These are phyloP conservation scores for Clitoria ternatea DNA, from an alignment of 306 rosid genomes.

Conservation along the genomic window DNA sequence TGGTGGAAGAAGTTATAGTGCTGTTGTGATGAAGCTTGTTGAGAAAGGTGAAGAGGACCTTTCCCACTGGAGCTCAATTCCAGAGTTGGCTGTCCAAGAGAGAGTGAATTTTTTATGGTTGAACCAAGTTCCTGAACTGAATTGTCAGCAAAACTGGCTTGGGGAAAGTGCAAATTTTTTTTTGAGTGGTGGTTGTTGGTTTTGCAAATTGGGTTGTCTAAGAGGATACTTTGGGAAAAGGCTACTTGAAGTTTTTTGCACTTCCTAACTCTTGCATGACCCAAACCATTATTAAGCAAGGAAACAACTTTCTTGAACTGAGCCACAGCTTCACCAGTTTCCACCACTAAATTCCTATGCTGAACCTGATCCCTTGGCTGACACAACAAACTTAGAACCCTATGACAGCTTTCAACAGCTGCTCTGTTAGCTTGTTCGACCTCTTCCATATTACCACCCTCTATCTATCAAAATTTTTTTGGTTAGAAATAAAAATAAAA, in stretches of 20 bases:
- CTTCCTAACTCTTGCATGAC: conserved; percentile 88
- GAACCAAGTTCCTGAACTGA: conserved; percentile 54
- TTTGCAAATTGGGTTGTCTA: conserved; percentile 62
- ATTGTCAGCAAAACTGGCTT: conserved; percentile 44
- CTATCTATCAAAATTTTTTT: conserved; percentile 23
- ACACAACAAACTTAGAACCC: conserved; percentile 62
- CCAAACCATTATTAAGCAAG: conserved; percentile 63
- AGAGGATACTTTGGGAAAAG: conserved; percentile 53
- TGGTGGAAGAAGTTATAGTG: conserved; percentile 68
- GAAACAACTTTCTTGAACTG: conserved; percentile 90
- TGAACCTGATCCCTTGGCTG: conserved; percentile 68
- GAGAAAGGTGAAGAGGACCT: conserved; percentile 53
- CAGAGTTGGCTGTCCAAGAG: conserved; percentile 61
- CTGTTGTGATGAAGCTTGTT: conserved; percentile 46
- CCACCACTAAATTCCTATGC: conserved; percentile 51
- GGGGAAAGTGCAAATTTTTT: conserved; percentile 43
- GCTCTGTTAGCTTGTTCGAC: conserved; percentile 81
- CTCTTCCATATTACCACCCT: conserved; percentile 54
- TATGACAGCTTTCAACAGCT: conserved; percentile 81
- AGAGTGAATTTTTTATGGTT: conserved; percentile 38
- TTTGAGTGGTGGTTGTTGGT: conserved; percentile 34
- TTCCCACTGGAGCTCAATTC: conserved; percentile 70
- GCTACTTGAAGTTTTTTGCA: conserved; percentile 47
- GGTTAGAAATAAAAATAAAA: not conserved
- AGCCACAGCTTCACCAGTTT: conserved; percentile 80